These are phyloP conservation scores for Tulasnella sp. DNA, from an alignment of 768 basidiomycete species.

Conservation along the genomic window DNA sequence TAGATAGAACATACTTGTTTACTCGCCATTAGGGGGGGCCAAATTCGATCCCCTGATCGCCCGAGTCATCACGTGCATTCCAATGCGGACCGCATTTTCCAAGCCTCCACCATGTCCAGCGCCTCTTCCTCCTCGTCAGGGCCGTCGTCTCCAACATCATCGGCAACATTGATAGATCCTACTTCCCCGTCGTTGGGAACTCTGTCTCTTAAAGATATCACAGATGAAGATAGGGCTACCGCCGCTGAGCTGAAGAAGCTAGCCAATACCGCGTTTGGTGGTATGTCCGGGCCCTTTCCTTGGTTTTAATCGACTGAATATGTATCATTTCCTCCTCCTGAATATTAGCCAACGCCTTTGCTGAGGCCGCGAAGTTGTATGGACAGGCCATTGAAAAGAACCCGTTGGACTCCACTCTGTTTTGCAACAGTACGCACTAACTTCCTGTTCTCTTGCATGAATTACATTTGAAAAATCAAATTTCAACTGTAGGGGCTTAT, in stretches of 20 bases:
- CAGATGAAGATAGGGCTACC: slow-evolving; percentile 64
- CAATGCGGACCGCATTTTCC: slow-evolving; percentile 1
- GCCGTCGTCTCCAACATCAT: slow-evolving; percentile 6
- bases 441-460: neutral
- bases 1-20: neutral
- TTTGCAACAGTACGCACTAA: slow-evolving; percentile 67
- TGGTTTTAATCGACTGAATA: neutral
- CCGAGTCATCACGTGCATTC: slow-evolving; percentile 11
- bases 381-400: slow-evolving; percentile 81
- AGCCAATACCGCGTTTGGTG: slow-evolving; percentile 83
- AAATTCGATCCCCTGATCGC: neutral
- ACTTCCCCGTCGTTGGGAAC: slow-evolving; percentile 14
- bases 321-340: slow-evolving; percentile 7
- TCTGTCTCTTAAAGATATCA: slow-evolving; percentile 37
- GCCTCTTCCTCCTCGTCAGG: slow-evolving; percentile 19
- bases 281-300: slow-evolving; percentile 41
- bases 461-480: neutral
- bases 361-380: slow-evolving; percentile 71
- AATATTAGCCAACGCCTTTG: slow-evolving; percentile 65
- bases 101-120: slow-evolving; percentile 16
- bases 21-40: neutral
- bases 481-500: slow-evolving; percentile 50
- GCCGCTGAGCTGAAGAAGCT: slow-evolving; percentile 71
- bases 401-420: slow-evolving; percentile 81
- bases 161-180: slow-evolving; percentile 1